Base-by-base conservation (phyloP, 2,329 filamentous ascomycete species). In the Penicillium sp. region DNA sequence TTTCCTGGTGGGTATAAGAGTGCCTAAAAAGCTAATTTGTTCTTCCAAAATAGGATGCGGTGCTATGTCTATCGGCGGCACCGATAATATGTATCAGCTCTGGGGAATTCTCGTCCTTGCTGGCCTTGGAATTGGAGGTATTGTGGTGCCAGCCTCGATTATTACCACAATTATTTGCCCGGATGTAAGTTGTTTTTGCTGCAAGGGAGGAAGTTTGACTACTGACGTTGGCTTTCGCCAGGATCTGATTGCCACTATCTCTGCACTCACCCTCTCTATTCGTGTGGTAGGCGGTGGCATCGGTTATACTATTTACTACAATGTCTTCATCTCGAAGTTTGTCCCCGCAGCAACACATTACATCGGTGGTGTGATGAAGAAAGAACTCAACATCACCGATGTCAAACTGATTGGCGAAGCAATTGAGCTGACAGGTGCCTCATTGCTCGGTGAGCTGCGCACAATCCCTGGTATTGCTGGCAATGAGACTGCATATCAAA, bases 151-250 rank as follows among this genome's bases (percentile, higher is more conserved):
- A 0, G 83, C 84, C 1, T 86, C 84, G 1, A 87, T 89, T 63
- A 87, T 89, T 57, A 84, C 85, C 7, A 86, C 85, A 10, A 89
- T 89, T 64, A 85, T 89, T 63, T 89, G 86, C 60, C 86, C 87
- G 0, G 84, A 87, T 67, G 86, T 77, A 65, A 60, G 73, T 41
- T 8, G 4, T 9, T 13, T 17, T 23, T 29, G 4, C 10, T 35
- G 0, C 12, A 36, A 10, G 12, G 7, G 15, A 27, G 6, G 19
- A 17, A 33, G 5, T 7, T 7, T 48, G 23, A 49, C 45, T 25
- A n/a, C 43, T 31, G 17, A 55, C 21, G 38, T 17, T 31, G 3
- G 19, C 41, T 41, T 39, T 53, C 27, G 7, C 13, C 33, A 76
- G 75, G 77, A 89, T 54, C 78, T 89, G 6, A 89, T 90, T 61